These are phyloP conservation scores for Annona cherimola DNA, from an alignment of 164 flowering plant species.

Conservation along the genomic window DNA sequence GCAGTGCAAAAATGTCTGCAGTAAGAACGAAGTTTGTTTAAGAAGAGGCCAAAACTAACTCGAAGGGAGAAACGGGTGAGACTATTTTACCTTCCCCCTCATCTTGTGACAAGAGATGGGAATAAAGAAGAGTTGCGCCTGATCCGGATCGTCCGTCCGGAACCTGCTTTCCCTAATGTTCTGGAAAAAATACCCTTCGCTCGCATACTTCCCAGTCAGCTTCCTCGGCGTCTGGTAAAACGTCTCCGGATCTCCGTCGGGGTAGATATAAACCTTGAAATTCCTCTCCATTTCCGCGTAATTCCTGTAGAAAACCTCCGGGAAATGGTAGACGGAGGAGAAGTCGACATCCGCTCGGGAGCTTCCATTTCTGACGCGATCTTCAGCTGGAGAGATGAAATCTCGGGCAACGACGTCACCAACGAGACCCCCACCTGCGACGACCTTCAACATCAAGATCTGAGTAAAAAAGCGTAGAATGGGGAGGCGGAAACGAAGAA, in stretches of 20 bases:
- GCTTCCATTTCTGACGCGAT: neutral
- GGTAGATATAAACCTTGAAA: slow-evolving; percentile 85
- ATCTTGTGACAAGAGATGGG: slow-evolving; percentile 97
- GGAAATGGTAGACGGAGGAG: slow-evolving; percentile 53
- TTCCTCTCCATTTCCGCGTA: slow-evolving; percentile 72
- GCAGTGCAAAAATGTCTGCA: neutral
- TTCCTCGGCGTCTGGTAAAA: slow-evolving; percentile 95
- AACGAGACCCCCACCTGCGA: no score
- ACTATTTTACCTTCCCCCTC: slow-evolving; percentile 84
- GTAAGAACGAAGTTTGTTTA: neutral
- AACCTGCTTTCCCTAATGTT: slow-evolving; percentile 80
- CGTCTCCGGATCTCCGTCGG: slow-evolving; percentile 88
- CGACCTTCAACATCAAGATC: slow-evolving; percentile 27
- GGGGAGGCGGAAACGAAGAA: neutral
- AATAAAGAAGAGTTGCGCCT: slow-evolving; percentile 81
- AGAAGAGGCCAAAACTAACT: no score
- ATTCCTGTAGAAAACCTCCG: slow-evolving; percentile 54
- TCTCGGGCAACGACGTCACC: no score
- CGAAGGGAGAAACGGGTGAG: no score
- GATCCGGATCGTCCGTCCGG: slow-evolving; percentile 75
- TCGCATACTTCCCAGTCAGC: slow-evolving; percentile 91
- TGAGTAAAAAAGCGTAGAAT: slow-evolving; percentile 10
- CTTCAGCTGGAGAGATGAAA: no score
- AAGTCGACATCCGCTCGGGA: slow-evolving; percentile 9
- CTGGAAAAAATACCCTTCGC: slow-evolving; percentile 97